These are phyloP conservation scores for Sisymbrium irio DNA, from an alignment of 345 rosid genomes.

Conservation along the genomic window DNA sequence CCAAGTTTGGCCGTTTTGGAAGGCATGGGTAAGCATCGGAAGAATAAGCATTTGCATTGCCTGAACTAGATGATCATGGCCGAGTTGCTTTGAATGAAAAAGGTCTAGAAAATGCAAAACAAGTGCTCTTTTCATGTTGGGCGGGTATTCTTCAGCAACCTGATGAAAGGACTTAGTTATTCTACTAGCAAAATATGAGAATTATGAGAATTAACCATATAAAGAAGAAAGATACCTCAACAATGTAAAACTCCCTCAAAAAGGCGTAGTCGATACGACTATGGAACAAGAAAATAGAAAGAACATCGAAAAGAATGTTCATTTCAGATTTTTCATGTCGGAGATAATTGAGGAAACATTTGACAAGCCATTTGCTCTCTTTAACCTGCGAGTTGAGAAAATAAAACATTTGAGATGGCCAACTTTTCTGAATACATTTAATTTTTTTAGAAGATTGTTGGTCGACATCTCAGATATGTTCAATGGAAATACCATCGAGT, in stretches of 20 bases:
- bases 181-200: slow-evolving; percentile 17
- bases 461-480: background rate
- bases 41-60: slow-evolving; percentile 99
- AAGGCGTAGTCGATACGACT: slow-evolving; percentile 93
- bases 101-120: slow-evolving; percentile 79
- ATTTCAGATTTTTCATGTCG: slow-evolving; percentile 80
- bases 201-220: slow-evolving; percentile 1
- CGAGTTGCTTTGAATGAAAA: slow-evolving; percentile 85
- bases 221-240: slow-evolving; percentile 55
- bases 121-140: slow-evolving; percentile 70
- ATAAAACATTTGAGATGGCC: slow-evolving; percentile 1
- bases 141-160: slow-evolving; percentile 94
- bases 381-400: slow-evolving; percentile 55
- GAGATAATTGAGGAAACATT: slow-evolving; percentile 89
- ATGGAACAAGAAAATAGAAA: slow-evolving; percentile 81
- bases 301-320: slow-evolving; percentile 81
- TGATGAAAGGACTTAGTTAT: slow-evolving; percentile 35
- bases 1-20: slow-evolving; percentile 85
- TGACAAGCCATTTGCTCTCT: slow-evolving; percentile 72
- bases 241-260: slow-evolving; percentile 89
- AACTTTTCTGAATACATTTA: slow-evolving; percentile 10
- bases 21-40: slow-evolving; percentile 94
- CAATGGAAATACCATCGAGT: background rate
- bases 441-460: background rate
- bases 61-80: slow-evolving; percentile 83